Evolutionary conservation across 441 rosid genomes (phyloP).

Genomic region (Aquilaria agallochum): DNA sequence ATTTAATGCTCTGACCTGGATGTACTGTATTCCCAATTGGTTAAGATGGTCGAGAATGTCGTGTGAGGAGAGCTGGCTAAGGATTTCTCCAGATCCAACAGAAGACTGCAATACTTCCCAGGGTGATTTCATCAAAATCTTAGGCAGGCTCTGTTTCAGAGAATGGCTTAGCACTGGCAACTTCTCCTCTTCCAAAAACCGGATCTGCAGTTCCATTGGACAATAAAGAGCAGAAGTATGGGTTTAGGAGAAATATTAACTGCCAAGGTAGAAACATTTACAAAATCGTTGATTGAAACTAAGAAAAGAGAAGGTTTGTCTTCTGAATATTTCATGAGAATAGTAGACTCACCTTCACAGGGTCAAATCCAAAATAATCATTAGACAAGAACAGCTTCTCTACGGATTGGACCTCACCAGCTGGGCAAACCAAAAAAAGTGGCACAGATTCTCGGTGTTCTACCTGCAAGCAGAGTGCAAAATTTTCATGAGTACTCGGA

Average conservation of each 20-base stretch:
- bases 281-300: too few species aligned
- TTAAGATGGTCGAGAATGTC: constrained; percentile 46
- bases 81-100: constrained; percentile 73
- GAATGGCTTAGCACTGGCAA: constrained; percentile 65
- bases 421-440: constrained; percentile 51
- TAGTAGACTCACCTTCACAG: constrained; percentile 49
- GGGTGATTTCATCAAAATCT: constrained; percentile 90
- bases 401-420: constrained; percentile 35
- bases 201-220: constrained; percentile 40
- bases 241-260: too few species aligned
- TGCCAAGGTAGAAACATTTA: too few species aligned
- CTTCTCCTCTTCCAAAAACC: constrained; percentile 73
- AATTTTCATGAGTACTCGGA: background rate
- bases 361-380: constrained; percentile 67
- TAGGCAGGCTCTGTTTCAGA: constrained; percentile 37
- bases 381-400: constrained; percentile 42
- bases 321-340: background rate
- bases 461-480: constrained; percentile 35
- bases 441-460: constrained; percentile 64
- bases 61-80: constrained; percentile 57
- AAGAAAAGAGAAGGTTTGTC: too few species aligned
- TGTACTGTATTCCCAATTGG: constrained; percentile 51
- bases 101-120: constrained; percentile 89
- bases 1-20: constrained; percentile 49
- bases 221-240: background rate